These are phyloP conservation scores for Trypanosoma platydactyli DNA, from an alignment of 208 protist species.

Conservation along the genomic window DNA sequence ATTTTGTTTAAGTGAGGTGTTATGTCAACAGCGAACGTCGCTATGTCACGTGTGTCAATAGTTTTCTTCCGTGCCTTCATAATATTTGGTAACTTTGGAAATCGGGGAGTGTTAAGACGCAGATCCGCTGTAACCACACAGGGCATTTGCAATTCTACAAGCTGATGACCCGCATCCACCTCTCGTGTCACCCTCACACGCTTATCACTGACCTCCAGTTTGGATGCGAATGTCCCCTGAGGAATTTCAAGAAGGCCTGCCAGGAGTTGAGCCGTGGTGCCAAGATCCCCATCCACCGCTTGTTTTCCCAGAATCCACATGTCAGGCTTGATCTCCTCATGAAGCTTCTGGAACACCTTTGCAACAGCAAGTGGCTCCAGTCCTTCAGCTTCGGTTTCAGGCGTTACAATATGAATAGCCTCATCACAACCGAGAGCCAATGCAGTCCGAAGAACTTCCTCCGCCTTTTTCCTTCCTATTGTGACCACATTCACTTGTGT, in stretches of 20 bases:
- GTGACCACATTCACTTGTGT: slow-evolving; percentile 94
- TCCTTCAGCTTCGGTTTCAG: slow-evolving; percentile 56
- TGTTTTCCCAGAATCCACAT: slow-evolving; percentile 95
- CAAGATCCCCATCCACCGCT: slow-evolving; percentile 95
- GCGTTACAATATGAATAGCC: slow-evolving; percentile 90
- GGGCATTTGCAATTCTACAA: slow-evolving; percentile 81
- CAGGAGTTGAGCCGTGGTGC: slow-evolving; percentile 94
- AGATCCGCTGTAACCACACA: slow-evolving; percentile 89
- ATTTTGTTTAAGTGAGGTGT: slow-evolving; percentile 61
- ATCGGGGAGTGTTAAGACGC: slow-evolving; percentile 95
- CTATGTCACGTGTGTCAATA: slow-evolving; percentile 77
- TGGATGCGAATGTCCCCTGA: slow-evolving; percentile 95
- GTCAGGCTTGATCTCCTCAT: slow-evolving; percentile 85
- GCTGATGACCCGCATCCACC: slow-evolving; percentile 94
- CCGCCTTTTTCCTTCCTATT: slow-evolving; percentile 88
- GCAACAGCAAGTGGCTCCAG: slow-evolving; percentile 92
- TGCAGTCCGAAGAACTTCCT: slow-evolving; percentile 91
- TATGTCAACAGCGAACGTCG: slow-evolving; percentile 85
- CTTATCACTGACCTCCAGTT: slow-evolving; percentile 70
- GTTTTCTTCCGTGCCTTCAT: slow-evolving; percentile 98
- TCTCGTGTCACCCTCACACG: slow-evolving; percentile 93
- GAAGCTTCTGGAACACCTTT: slow-evolving; percentile 91
- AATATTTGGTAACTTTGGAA: slow-evolving; percentile 97
- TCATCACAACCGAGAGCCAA: slow-evolving; percentile 96
- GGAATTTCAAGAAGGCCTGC: slow-evolving; percentile 91